Evolutionary conservation across 192 early-diverging fungal genomes (phyloP), one percentile per base, ranked within the genome.

Genomic region (Coemansia sp.): DNA sequence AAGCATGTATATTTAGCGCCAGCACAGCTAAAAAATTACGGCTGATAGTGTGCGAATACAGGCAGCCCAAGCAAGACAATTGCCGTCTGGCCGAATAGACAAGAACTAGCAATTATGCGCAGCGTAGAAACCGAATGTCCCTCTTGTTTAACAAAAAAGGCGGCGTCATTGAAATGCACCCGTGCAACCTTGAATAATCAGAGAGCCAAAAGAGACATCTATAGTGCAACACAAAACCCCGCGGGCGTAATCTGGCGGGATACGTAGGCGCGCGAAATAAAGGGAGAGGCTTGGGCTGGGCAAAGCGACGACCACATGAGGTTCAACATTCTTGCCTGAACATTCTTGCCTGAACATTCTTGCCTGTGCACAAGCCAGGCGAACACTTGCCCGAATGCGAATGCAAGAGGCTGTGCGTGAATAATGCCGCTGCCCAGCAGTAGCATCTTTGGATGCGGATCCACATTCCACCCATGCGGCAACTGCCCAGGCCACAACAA

Each of bases 101-200:
- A 35, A 62, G 60, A 62, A 52, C 27, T 19, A 37, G 48, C 60
- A 35, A 62, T 62, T 62, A 62, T 62, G 50, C 37, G 50, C 60
- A 38, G 19, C 47, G 60, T 62, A 62, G 60, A 62, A 62, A 62
- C 60, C 47, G 37, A 50, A 62, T 52, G 10, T 37, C 25, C 22
- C 9, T 24, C 47, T 52, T 17, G 56, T 25, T 25, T 7, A 25
- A 55, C 24, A 55, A 27, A 17, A 58, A 39, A 14, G 19, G 56
- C 56, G 56, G 35, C 35, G 35, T n/a, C 37, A 39, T 22, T 58
- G 56, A 58, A 15, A 58, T 38, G 37, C 56, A 39, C 37, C 29
- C 56, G 27, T 27, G 56, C 27, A 58, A 23, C 56, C 8, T 23
- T 55, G 53, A 24, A 55, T 55, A 55, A 55, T 55, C 53, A 55